These are phyloP conservation scores for Allium cepa DNA, from an alignment of 106 monocot genomes.

Conservation along the genomic window DNA sequence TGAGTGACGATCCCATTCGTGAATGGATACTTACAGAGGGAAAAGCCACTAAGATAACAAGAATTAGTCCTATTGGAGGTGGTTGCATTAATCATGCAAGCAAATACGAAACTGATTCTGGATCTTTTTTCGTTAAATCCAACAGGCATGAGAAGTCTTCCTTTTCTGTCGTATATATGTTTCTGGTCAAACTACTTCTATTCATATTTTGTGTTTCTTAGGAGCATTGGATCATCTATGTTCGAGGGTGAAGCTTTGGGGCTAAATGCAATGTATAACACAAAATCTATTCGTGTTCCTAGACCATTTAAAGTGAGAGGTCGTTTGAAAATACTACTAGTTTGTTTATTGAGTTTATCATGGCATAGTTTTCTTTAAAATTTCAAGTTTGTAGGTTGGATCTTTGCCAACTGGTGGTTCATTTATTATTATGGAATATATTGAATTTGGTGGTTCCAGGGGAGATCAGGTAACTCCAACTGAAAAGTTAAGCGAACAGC, in stretches of 20 bases:
- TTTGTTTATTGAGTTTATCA: neutral
- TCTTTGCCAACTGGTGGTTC: conserved; percentile 73
- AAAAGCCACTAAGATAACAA: conserved; percentile 61
- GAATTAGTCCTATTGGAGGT: conserved; percentile 68
- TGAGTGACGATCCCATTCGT: conserved; percentile 64
- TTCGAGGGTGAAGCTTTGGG: conserved; percentile 91
- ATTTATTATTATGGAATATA: conserved; percentile 91
- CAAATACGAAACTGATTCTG: conserved; percentile 75
- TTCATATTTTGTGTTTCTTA: conserved; percentile 15
- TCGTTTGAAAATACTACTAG: neutral
- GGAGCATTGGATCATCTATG: conserved; percentile 83
- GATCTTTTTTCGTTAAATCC: conserved; percentile 87
- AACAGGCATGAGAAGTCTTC: conserved; percentile 40
- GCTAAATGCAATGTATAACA: conserved; percentile 70
- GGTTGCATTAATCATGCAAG: conserved; percentile 86
- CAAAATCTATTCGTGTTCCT: conserved; percentile 84
- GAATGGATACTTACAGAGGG: conserved; percentile 95
- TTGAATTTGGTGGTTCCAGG: conserved; percentile 74
- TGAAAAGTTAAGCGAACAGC: no score
- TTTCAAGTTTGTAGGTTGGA: conserved; percentile 51
- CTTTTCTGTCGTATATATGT: neutral
- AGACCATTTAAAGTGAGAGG: conserved; percentile 74
- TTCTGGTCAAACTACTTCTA: neutral
- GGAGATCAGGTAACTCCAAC: conserved; percentile 49
- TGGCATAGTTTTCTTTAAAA: neutral